Evolutionary conservation across 352 stramenopile genomes (phyloP).

Genomic region (Globisporangium cederbergense): DNA sequence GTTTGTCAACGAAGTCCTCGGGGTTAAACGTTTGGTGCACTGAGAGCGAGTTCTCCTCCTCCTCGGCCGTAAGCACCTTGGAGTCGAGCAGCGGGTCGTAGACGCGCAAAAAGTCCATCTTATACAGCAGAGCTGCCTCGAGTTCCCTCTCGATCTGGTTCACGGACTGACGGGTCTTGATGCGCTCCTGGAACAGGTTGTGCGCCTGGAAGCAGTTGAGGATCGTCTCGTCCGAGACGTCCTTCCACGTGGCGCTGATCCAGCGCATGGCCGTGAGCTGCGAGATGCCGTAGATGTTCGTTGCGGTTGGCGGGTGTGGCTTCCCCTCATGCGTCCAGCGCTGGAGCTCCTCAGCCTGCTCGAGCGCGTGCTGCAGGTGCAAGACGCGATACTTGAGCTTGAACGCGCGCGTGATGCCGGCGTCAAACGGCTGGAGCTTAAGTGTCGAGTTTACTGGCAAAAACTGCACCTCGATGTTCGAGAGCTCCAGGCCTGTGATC

Average conservation of each 20-base stretch:
- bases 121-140: not conserved
- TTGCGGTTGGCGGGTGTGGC: not conserved
- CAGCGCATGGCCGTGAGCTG: slow-evolving; percentile 17
- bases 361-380: slow-evolving; percentile 14
- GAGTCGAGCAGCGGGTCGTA: not conserved
- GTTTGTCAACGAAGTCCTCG: slow-evolving; percentile 3
- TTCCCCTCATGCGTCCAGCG: not conserved
- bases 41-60: not conserved
- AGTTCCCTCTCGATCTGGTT: not conserved
- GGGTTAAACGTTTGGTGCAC: slow-evolving; percentile 8
- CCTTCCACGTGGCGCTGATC: not conserved
- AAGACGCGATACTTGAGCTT: slow-evolving; percentile 17
- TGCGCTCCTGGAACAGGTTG: not conserved
- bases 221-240: slow-evolving; percentile 3
- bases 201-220: slow-evolving; percentile 3
- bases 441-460: not conserved
- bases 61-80: not conserved
- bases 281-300: slow-evolving; percentile 14
- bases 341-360: slow-evolving; percentile 12
- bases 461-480: slow-evolving; percentile 16
- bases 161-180: not conserved
- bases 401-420: slow-evolving; percentile 16
- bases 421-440: slow-evolving; percentile 18
- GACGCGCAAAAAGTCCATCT: not conserved
- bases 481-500: slow-evolving; percentile 14